Evolutionary conservation across 208 protist species (phyloP), one percentile per base, ranked within the genome.

Genomic region (Plasmodiophora brassicae): DNA sequence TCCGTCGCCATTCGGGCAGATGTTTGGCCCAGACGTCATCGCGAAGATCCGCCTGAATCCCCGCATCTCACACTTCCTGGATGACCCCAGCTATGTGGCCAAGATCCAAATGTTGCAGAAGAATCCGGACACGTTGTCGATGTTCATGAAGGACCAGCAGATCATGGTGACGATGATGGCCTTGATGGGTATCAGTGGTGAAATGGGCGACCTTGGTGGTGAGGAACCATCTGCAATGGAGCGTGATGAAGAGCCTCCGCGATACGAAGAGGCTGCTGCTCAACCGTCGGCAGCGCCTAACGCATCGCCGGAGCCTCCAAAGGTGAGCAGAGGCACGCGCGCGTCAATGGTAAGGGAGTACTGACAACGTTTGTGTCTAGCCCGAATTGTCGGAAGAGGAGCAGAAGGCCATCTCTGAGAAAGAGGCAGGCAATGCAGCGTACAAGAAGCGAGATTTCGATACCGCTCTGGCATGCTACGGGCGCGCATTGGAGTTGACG

Each of bases 391-490:
- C 65, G 32, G 65, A 78, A 78, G 65, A 14, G 10, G 32, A 78
- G 65, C 65, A 25, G 14, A 57, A 78, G 20, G 87, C 87, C 28
- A 46, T 87, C 28, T 50, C 28, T 1, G 38, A 87, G 45, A 89
- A 89, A 41, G 43, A 84, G 14, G 28, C 39, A 41, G 87, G 87
- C 36, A 89, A 89, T 85, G 41, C 38, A 28, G 32, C 44, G 22
- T 89, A 85, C 78, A 85, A 89, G 43, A 43, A 86, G 1, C 36
- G 71, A 20, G 57, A 89, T 1, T 57, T 87, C 14, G 71, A 85
- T 20, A 54, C 46, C 0, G 87, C 87, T 1, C n/a, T 89, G 0
- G 22, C 0, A 0, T 36, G 57, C 45, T 89, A 89, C 35, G 25
- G 84, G 0, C 46, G 50, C 25, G 87, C 87, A 0, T 57, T 89